Evolutionary conservation across 495 filamentous ascomycete genomes (phyloP), one percentile per base, ranked within the genome.

Genomic region (Aspergillus incahuasiensis): DNA sequence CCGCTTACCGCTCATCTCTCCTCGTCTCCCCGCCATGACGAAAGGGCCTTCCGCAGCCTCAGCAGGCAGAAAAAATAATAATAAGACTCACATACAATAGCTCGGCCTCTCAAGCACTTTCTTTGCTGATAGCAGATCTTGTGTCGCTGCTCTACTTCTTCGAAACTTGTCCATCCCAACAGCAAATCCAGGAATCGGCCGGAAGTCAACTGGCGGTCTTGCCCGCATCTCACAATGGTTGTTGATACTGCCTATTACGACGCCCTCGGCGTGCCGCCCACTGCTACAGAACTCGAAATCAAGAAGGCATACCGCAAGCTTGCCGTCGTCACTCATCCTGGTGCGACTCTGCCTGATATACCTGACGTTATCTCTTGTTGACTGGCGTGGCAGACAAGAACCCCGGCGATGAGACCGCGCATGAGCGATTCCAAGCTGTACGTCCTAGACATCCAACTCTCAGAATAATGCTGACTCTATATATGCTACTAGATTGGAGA

Each of bases 251-350:
- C 81, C 52, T 94, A 94, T 73, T 98, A 98, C 73, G 95, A 98
- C 70, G 84, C 82, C 62, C 80, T 99, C 13, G 88, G 87, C 55
- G 95, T 99, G 63, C 82, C 85, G 68, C 87, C 92, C 40, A 90
- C 85, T 11, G 95, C 94, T 16, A 87, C 90, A 52, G 91, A 95
- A 68, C 85, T 97, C 7, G 95, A 99, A 59, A 97, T 99, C 74
- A 99, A 99, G 78, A 97, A 97, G 74, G 94, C 94, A n/a, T 99
- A 99, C 71, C 82, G 94, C 56, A 97, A 92, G 72, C 86, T 94
- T 28, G 94, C 94, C 43, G 96, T 99, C 62, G 78, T 80, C 54
- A 84, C 86, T 55, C 85, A 88, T 62, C 85, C 85, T n/a, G 82
- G 82, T 85, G 71, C 28, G 69, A 25, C 11, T 44, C 20, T 28